phyloP scores from a whole-genome alignment of 768 basidiomycete genomes.

The Pisolithus tinctorius region DNA sequence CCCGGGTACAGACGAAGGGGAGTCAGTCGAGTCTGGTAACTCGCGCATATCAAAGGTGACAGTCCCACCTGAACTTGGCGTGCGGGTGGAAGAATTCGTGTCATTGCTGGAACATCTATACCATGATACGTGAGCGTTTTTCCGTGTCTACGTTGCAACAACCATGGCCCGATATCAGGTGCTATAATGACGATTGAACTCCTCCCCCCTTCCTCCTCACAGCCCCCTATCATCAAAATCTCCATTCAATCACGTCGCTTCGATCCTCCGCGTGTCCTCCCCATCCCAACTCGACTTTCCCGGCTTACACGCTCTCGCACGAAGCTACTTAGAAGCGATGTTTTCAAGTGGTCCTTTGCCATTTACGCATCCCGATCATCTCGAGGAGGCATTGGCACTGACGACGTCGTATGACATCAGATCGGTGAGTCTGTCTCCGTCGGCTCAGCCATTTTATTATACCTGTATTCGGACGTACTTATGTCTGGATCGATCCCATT shows the following conservation, averaged over 20 bases:
- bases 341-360: slow-evolving; percentile 45
- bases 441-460: neutral
- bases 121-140: slow-evolving; percentile 52
- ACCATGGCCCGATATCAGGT: neutral
- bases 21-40: neutral
- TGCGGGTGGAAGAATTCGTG: slow-evolving; percentile 44
- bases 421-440: slow-evolving; percentile 36
- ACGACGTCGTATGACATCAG: slow-evolving; percentile 40
- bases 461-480: too few species aligned
- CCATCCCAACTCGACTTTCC: slow-evolving; percentile 53
- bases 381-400: slow-evolving; percentile 48
- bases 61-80: slow-evolving; percentile 33
- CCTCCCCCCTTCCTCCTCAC: neutral
- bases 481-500: neutral
- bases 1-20: too few species aligned
- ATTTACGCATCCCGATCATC: slow-evolving; percentile 35
- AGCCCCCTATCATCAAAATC: slow-evolving; percentile 43
- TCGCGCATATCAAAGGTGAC: slow-evolving; percentile 11
- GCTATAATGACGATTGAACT: neutral
- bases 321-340: slow-evolving; percentile 34
- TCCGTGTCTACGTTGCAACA: neutral
- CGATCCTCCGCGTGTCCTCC: slow-evolving; percentile 53
- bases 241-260: slow-evolving; percentile 41
- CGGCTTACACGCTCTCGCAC: slow-evolving; percentile 39
- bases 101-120: slow-evolving; percentile 59